Evolutionary conservation across 2,329 filamentous ascomycete genomes (phyloP).

Genomic region (Colletotrichum agaves): DNA sequence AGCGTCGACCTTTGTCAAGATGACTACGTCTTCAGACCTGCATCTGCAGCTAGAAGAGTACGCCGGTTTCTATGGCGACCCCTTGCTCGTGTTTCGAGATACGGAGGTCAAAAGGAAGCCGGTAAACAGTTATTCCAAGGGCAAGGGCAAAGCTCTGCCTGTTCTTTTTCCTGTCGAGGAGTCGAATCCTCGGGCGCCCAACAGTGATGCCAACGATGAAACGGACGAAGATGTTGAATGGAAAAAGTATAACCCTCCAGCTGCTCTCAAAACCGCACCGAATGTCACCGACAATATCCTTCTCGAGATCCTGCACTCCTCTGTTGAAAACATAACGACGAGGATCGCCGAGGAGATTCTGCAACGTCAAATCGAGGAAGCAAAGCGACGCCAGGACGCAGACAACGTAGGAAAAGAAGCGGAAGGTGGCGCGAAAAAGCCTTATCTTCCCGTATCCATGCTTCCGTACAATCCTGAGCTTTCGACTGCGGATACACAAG

Average conservation of each 20-base stretch:
- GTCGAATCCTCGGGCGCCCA: conserved; percentile 37
- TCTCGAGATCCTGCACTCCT: conserved; percentile 53
- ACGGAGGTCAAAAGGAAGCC: conserved; percentile 18
- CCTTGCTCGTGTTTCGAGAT: conserved; percentile 42
- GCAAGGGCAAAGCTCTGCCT: background rate
- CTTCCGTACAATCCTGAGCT: background rate
- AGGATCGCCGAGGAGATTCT: conserved; percentile 49
- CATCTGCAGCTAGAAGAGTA: conserved; percentile 41
- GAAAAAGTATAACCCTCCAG: conserved; percentile 59
- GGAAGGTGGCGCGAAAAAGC: conserved; percentile 44
- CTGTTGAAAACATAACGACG: conserved; percentile 57
- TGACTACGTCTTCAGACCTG: conserved; percentile 1
- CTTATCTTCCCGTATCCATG: conserved; percentile 50
- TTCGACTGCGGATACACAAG: background rate
- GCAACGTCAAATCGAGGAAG: conserved; percentile 43
- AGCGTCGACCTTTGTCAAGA: background rate
- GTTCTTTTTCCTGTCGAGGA: conserved; percentile 21
- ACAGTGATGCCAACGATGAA: conserved; percentile 43
- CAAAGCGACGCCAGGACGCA: no score
- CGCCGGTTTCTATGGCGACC: conserved; percentile 45
- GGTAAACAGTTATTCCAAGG: background rate
- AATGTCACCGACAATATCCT: conserved; percentile 54
- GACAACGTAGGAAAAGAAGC: conserved; percentile 39
- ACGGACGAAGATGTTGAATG: conserved; percentile 51
- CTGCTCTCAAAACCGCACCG: conserved; percentile 51